Base-by-base conservation (phyloP, 768 basidiomycete genomes). In the Rhizopogon sp. region DNA sequence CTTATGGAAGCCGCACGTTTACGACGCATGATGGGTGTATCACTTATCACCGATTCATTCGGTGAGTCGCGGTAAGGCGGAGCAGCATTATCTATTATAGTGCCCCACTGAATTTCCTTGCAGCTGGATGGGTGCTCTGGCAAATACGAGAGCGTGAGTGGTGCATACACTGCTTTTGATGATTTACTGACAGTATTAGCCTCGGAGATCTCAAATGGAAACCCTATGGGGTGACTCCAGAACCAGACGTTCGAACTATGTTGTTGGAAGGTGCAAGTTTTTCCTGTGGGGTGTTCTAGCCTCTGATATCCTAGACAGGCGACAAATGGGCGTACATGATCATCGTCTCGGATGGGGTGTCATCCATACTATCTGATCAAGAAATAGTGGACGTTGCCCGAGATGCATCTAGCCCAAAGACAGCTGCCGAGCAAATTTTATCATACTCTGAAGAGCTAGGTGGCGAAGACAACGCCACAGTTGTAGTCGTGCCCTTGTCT, bases 111-210 rank as follows among this genome's bases (percentile, higher is more conserved):
- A 53, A 57, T 29, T 39, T 37, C 14, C 8, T 49, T n/a, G 11
- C 56, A 91, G 90, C 47, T 96, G 93, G 92, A 96, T 97, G 90
- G 96, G 95, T 13, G 91, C 86, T 3, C 75, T 98, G 35, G 90
- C 86, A 31, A 98, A 98, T 60, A 98, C 96, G 2, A 75, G 96
- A 72, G 87, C 91, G 87, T 90, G 63, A 63, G 82, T 65, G 50
- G 35, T 52, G 10, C 11, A 22, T 0, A 28, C n/a, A 14, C 28
- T 28, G 1, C n/a, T 25, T 16, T n/a, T 7, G 31, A 7, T 25
- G 28, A 45, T 54, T 58, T 51, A 16, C 56, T 58, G 28, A 62
- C 3, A 39, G 22, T 33, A 40, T 9, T 61, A 94, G 93, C 57
- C 77, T 97, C 47, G 94, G 94, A 29, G 94, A 98, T 66, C 78